These are phyloP conservation scores for sunflower (Helianthus annuus) DNA, from an alignment of 129 eudicot species.

Conservation along the genomic window HanXRQr2.0-SUNRISE NC_035433.2:104736669-104737168, in stretches of 20 bases:
- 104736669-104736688: too few species aligned
- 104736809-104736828: constrained; percentile 1
- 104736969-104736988: too few species aligned
- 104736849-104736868: too few species aligned
- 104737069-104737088: neutral
- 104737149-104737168: too few species aligned
- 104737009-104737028: constrained; percentile 28
- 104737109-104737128: neutral
- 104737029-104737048: constrained; percentile 4
- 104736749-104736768: neutral
- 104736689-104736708: neutral
- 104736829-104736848: constrained; percentile 14
- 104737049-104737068: constrained; percentile 22
- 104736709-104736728: neutral
- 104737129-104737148: neutral
- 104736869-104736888: too few species aligned
- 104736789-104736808: neutral
- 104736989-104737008: neutral
- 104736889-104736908: too few species aligned
- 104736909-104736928: too few species aligned
- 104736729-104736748: neutral
- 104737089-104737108: too few species aligned
- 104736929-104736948: too few species aligned
- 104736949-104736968: too few species aligned
- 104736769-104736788: constrained; percentile 8